Conservation (phyloP, 176 grass and related monocot genomes). For the Ensete ventricosum region DNA sequence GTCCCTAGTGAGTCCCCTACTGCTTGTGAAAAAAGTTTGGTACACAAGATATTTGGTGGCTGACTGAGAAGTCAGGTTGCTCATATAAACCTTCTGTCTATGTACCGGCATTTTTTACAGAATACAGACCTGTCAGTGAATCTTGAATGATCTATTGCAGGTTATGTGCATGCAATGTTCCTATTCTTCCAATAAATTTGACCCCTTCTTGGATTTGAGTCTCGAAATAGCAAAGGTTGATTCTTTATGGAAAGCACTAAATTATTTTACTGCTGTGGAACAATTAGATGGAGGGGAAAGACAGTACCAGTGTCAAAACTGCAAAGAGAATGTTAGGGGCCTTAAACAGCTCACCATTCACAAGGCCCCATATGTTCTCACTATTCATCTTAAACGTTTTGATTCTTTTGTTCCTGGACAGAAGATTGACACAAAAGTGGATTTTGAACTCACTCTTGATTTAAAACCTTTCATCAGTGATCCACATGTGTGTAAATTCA, state of each 20-base stretch:
- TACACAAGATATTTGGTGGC: conserved; percentile 93
- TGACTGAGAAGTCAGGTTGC: conserved; percentile 63
- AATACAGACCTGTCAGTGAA: conserved; percentile 1
- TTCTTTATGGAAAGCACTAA: conserved; percentile 58
- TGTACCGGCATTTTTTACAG: neutral
- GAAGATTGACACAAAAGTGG: conserved; percentile 91
- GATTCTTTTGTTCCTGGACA: conserved; percentile 56
- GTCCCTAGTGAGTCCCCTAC: conserved; percentile 62
- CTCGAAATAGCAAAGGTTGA: conserved; percentile 84
- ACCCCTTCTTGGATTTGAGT: conserved; percentile 96
- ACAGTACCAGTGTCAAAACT: conserved; percentile 80
- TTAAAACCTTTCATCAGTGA: conserved; percentile 90
- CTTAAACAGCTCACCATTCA: conserved; percentile 77
- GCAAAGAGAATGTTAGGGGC: conserved; percentile 86
- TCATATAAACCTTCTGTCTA: neutral
- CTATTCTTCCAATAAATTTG: conserved; percentile 75
- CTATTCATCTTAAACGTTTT: conserved; percentile 91
- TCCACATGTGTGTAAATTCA: conserved; percentile 46
- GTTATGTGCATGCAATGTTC: conserved; percentile 80
- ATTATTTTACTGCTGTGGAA: conserved; percentile 69
- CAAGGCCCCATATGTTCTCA: conserved; percentile 74
- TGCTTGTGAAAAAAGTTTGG: conserved; percentile 93
- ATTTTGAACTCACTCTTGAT: conserved; percentile 59
- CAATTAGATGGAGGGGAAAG: conserved; percentile 71
- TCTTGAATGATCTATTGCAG: conserved; percentile 29